Evolutionary conservation across 371 early-diverging fungal species (phyloP), one percentile per base, ranked within the genome.

Genomic region (Gilbertella persicaria): DNA sequence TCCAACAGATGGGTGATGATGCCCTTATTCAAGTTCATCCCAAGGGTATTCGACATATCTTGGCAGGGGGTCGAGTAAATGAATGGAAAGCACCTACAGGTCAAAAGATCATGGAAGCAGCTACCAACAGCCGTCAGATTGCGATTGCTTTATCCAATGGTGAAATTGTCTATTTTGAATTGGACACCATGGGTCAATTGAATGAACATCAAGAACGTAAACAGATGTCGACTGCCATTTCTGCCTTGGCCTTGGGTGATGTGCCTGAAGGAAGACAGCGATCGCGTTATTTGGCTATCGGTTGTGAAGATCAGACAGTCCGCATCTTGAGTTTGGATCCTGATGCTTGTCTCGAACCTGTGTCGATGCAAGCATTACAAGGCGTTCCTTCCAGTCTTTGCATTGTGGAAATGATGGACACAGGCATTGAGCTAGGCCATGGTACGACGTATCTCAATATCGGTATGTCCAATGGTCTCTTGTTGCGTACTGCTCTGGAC

Each of bases 31-130:
- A 99, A 69, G 85, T 94, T 5, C 76, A 83, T 55, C 92, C 97
- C 14, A 82, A 86, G 21, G 95, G 95, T 16, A 88, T 96, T 45
- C 85, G 96, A 23, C 94, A 94, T 61, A 93, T 96, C 45, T 81
- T 83, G 20, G 71, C 88, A 7, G 95, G 95, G 64, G 76, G 83
- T 3, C 91, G 95, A 16, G 93, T 95, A 0, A 92, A 88, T 58
- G 98, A 97, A 69, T 99, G 99, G 99, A 83, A 82, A 47, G 82
- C 94, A 10, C 96, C 97, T 4, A 80, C 80, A 19, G 87, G 84
- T 37, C 74, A 78, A 51, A 54, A 69, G 2, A 90, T 97, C 48
- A 66, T 84, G 1, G 71, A 83, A 6, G 96, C 95, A 0, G 86
- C 94, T 0, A 88, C 90, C 36, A 95, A 94, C 56, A 74, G 84